Conservation (phyloP, 192 early-diverging fungal genomes). For the Gamsiella multidivaricata region DNA sequence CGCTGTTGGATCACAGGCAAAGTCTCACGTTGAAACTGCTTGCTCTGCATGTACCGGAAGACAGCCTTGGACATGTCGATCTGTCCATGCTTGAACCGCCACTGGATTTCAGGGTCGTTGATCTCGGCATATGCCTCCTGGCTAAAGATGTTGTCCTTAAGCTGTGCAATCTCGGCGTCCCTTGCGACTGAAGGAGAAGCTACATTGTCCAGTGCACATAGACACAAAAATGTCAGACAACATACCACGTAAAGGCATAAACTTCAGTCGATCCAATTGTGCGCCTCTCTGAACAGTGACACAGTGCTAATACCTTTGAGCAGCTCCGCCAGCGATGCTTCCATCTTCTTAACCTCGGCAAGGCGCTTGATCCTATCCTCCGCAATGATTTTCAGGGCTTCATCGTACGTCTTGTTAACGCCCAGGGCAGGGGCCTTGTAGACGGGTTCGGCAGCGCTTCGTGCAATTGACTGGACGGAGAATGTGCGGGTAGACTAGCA, state of each 20-base stretch:
- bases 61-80: constrained; percentile 77
- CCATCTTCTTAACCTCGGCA: constrained; percentile 53
- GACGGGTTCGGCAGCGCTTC: constrained; percentile 31
- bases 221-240: no score
- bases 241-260: no score
- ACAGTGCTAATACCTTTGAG: constrained; percentile 60
- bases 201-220: constrained; percentile 3
- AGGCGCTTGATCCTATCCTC: constrained; percentile 66
- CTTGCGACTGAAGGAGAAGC: constrained; percentile 42
- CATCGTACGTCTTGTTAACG: constrained; percentile 78
- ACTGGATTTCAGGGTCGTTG: constrained; percentile 75
- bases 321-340: constrained; percentile 50
- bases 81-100: constrained; percentile 69
- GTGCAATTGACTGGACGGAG: constrained; percentile 25
- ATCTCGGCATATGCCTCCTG: constrained; percentile 74
- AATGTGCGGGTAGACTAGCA: constrained; percentile 34
- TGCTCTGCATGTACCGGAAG: constrained; percentile 72
- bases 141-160: constrained; percentile 63
- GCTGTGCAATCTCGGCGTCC: constrained; percentile 55
- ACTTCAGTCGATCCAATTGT: background rate
- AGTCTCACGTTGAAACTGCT: constrained; percentile 67
- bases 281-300: no score
- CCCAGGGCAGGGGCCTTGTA: constrained; percentile 64
- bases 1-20: constrained; percentile 67
- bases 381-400: constrained; percentile 77